A percentile compares a stretch with the other conserved stretches of the same genome.
Conservation (phyloP, 2,329 filamentous ascomycete genomes). For the Berkeleyomyces basicola region DNA sequence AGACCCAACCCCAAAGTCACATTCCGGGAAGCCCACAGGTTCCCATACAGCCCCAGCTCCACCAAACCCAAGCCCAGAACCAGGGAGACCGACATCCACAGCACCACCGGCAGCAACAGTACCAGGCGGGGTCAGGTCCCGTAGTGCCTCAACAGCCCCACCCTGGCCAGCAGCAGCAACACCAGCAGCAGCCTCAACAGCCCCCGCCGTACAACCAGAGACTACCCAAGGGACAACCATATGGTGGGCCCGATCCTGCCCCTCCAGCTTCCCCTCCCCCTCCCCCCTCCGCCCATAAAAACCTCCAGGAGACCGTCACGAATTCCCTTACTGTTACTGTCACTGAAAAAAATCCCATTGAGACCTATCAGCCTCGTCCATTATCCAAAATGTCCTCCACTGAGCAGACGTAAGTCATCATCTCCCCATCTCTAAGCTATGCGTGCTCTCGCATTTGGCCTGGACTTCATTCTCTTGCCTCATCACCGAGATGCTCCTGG, state of each 20-base stretch:
- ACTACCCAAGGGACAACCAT: slow-evolving; percentile 12
- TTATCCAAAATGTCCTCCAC: slow-evolving; percentile 23
- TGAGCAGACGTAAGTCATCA: slow-evolving; percentile 52
- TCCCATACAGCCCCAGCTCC: slow-evolving; percentile 1
- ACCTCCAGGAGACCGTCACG: slow-evolving; percentile 5
- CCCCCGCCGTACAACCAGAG: slow-evolving; percentile 7
- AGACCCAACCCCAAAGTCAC: neutral
- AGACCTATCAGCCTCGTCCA: slow-evolving; percentile 6
- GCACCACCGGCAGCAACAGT: neutral
- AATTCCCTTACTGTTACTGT: slow-evolving; percentile 5
- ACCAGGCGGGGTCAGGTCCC: slow-evolving; percentile 2
- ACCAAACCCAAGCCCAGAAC: neutral
- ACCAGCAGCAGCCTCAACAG: slow-evolving; percentile 7
- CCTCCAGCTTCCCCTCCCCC: slow-evolving; percentile 7
- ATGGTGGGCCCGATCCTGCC: slow-evolving; percentile 11
- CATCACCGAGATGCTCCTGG: no score
- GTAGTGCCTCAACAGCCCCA: slow-evolving; percentile 5
- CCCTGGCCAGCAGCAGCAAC: neutral
- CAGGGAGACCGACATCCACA: neutral
- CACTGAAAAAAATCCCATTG: slow-evolving; percentile 3
- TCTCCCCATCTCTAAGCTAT: neutral
- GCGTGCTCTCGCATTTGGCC: slow-evolving; percentile 13
- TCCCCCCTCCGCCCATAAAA: slow-evolving; percentile 8
- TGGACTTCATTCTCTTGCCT: neutral
- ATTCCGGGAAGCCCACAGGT: slow-evolving; percentile 2